A percentile compares a stretch with the other conserved stretches of the same genome.
These are phyloP conservation scores for Cutaneotrichosporon sp. DNA, from an alignment of 1,284 basidiomycete genomes.

Conservation along the genomic window DNA sequence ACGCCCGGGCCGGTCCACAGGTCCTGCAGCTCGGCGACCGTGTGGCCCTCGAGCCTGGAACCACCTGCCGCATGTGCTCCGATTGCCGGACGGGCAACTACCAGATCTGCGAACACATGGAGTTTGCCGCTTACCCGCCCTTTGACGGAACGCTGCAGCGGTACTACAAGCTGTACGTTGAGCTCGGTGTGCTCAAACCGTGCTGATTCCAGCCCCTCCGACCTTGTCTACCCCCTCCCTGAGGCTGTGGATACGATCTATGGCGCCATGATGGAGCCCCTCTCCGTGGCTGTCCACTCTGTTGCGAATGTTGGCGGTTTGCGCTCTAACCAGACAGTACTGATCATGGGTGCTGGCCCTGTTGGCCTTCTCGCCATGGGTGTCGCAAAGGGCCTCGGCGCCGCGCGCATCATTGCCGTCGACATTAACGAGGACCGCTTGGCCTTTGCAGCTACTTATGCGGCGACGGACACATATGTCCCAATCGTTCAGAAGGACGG, in stretches of 20 bases:
- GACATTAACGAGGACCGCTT: slow-evolving; percentile 77
- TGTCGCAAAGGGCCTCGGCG: slow-evolving; percentile 83
- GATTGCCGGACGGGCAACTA: slow-evolving; percentile 63
- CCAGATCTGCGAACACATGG: slow-evolving; percentile 53
- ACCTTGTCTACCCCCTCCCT: slow-evolving; percentile 42
- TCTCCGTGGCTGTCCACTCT: slow-evolving; percentile 86
- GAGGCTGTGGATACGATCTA: slow-evolving; percentile 50
- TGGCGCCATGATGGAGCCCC: slow-evolving; percentile 74
- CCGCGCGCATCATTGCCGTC: slow-evolving; percentile 70
- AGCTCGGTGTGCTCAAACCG: no score
- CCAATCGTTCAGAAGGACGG: slow-evolving; percentile 41
- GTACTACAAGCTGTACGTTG: slow-evolving; percentile 41
- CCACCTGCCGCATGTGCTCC: slow-evolving; percentile 49
- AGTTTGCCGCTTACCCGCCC: slow-evolving; percentile 46
- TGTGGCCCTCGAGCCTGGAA: slow-evolving; percentile 57
- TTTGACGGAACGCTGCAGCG: slow-evolving; percentile 43
- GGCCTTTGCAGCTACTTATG: slow-evolving; percentile 79
- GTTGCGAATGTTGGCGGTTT: slow-evolving; percentile 72
- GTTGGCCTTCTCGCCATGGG: slow-evolving; percentile 90
- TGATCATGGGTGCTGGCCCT: slow-evolving; percentile 81
- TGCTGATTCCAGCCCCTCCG: slow-evolving; percentile 28
- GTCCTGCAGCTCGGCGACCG: slow-evolving; percentile 38
- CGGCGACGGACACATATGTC: slow-evolving; percentile 75
- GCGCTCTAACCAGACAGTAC: slow-evolving; percentile 65
- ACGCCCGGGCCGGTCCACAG: background rate